phyloP scores from a whole-genome alignment of 345 rosid genomes.

The Pistacia integerrima region DNA sequence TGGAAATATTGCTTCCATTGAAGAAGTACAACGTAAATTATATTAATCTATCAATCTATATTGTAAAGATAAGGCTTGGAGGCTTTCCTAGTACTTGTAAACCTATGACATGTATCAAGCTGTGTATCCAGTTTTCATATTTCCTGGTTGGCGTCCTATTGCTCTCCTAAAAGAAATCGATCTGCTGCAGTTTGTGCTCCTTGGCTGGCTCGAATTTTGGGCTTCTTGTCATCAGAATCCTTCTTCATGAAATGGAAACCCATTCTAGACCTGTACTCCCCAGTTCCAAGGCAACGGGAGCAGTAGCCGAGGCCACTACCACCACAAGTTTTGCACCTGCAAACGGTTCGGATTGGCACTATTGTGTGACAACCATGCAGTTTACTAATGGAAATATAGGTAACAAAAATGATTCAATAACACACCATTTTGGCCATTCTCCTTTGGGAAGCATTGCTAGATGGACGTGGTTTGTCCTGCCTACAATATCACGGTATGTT shows the following conservation, averaged over 20 bases:
- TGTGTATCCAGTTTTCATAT: background rate
- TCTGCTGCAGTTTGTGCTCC: background rate
- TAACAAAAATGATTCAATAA: background rate
- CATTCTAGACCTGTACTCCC: conserved; percentile 61
- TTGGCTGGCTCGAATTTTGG: background rate
- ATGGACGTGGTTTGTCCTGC: conserved; percentile 60
- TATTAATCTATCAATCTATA: background rate
- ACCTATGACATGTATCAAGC: background rate
- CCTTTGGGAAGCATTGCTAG: conserved; percentile 71
- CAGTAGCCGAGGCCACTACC: conserved; percentile 77
- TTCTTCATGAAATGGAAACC: conserved; percentile 64
- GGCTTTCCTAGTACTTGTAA: background rate
- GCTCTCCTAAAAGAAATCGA: background rate
- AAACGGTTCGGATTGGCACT: background rate
- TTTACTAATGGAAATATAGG: background rate
- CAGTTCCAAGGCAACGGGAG: conserved; percentile 75
- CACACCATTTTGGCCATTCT: conserved; percentile 88
- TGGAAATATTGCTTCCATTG: background rate
- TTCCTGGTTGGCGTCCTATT: background rate
- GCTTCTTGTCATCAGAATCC: conserved; percentile 20
- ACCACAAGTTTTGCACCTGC: conserved; percentile 77
- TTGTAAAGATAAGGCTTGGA: background rate
- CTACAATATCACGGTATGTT: conserved; percentile 29
- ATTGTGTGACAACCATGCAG: background rate
- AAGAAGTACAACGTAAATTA: background rate